These are phyloP conservation scores for Naganishia liquefaciens DNA, from an alignment of 1,284 basidiomycete species.

Conservation along the genomic window DNA sequence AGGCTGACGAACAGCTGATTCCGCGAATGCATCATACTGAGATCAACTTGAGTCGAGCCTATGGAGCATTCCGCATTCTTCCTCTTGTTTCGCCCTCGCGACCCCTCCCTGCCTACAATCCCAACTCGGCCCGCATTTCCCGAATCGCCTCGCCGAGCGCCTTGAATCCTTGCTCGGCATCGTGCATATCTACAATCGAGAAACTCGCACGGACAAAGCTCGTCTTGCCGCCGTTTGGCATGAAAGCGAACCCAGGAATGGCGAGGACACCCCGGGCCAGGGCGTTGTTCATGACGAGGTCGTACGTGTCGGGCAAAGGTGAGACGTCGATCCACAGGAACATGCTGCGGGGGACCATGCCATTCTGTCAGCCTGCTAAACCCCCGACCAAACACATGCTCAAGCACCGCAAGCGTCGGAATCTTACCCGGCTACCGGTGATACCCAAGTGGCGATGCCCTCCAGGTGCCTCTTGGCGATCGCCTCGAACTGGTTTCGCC, in stretches of 20 bases:
- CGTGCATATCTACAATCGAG: slow-evolving; percentile 67
- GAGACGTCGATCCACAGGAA: slow-evolving; percentile 72
- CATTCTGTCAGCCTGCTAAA: slow-evolving; percentile 39
- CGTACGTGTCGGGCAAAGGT: slow-evolving; percentile 64
- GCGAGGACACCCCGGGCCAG: slow-evolving; percentile 80
- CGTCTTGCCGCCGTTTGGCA: slow-evolving; percentile 67
- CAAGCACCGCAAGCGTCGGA: too few relatives aligned
- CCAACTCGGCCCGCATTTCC: slow-evolving; percentile 40
- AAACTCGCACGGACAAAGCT: slow-evolving; percentile 78
- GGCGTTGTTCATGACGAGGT: slow-evolving; percentile 76
- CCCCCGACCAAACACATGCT: slow-evolving; percentile 47
- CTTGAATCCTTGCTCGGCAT: slow-evolving; percentile 71
- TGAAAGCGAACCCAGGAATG: slow-evolving; percentile 74
- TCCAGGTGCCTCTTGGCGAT: slow-evolving; percentile 72
- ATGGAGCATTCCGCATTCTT: neutral
- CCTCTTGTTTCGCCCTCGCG: neutral
- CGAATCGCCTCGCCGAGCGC: slow-evolving; percentile 67
- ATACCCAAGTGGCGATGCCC: slow-evolving; percentile 77
- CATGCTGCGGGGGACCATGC: slow-evolving; percentile 77
- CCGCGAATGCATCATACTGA: too few relatives aligned
- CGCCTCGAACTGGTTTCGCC: slow-evolving; percentile 72
- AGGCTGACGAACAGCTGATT: too few relatives aligned
- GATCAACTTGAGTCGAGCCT: too few relatives aligned
- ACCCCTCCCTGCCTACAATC: neutral
- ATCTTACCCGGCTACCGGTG: slow-evolving; percentile 71